Base-by-base conservation (phyloP, 2,329 filamentous ascomycete genomes). In the Pseudomassariella vexata region DNA sequence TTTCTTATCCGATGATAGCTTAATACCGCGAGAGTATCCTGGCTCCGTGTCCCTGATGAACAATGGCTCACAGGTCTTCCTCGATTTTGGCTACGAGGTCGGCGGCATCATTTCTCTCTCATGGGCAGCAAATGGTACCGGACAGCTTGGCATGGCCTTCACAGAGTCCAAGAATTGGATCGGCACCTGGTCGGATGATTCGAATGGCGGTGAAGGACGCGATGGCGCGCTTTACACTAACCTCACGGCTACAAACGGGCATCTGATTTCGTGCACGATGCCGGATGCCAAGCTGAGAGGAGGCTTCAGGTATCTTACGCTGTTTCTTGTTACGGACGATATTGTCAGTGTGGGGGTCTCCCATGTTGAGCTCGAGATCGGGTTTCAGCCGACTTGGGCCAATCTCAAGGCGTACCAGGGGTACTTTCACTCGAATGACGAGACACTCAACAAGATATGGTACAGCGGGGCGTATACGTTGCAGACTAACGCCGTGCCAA, bases 401-500 rank as follows among this genome's bases (percentile, higher is more conserved):
- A 68, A 74, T 42, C 57, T 73, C 11, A 58, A 60, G 25, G 65
- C 66, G 9, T 74, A 73, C 34, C 60, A 63, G 24, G 70, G 70
- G 7, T 73, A 73, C 38, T 73, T 73, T 32, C 59, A 70, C 40
- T 66, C 57, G 42, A 65, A 55, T 27, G 66, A 66, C 24, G 60
- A 68, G 20, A 46, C 71, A 9, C 58, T 76, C 17, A 73, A 73
- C 37, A 60, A 61, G 8, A 69, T 74, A 28, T 76, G 72, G 71
- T 76, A 76, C 39, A 65, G 62, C 24, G 71, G 65, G 5, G 68
- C 68, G 6, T 73, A 69, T 40, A 75, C 71, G 1, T 43, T 73
- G 20, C 71, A 71, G 27, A 40, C 45, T 5, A 44, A 48, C 34
- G 47, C 51, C 1, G 35, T 53, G 20, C 32, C 37, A 29, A 48